Conservation (phyloP, 257 asterid species). For the Parsonsia alboflavescens region DNA sequence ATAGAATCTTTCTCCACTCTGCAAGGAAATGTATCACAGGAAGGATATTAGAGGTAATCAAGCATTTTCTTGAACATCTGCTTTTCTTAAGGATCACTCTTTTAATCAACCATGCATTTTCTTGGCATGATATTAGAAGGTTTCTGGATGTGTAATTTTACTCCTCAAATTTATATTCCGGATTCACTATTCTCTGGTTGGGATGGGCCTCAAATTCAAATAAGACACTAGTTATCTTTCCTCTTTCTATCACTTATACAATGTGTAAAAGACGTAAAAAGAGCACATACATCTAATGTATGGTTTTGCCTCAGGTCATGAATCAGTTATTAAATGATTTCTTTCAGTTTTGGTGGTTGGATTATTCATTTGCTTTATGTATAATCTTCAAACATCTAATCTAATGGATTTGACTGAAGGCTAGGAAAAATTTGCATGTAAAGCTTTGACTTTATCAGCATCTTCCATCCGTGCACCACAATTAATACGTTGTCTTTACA, state of each 20-base stretch:
- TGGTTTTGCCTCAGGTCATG: not conserved
- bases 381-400: slow-evolving; percentile 14
- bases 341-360: not conserved
- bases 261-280: not conserved
- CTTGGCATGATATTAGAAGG: no score
- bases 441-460: slow-evolving; percentile 3
- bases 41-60: not conserved
- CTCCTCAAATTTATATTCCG: not conserved
- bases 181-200: not conserved
- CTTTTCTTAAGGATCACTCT: not conserved
- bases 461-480: not conserved
- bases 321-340: not conserved
- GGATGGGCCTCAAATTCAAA: not conserved
- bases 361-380: slow-evolving; percentile 11
- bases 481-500: not conserved
- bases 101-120: no score
- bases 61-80: not conserved
- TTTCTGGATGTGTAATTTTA: not conserved
- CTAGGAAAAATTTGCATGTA: slow-evolving; percentile 6
- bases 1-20: not conserved
- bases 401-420: slow-evolving; percentile 13
- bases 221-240: not conserved
- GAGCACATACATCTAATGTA: not conserved
- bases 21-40: not conserved
- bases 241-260: not conserved